Conservation (phyloP, 2,329 filamentous ascomycete genomes). For the Leptodontidium sp. region DNA sequence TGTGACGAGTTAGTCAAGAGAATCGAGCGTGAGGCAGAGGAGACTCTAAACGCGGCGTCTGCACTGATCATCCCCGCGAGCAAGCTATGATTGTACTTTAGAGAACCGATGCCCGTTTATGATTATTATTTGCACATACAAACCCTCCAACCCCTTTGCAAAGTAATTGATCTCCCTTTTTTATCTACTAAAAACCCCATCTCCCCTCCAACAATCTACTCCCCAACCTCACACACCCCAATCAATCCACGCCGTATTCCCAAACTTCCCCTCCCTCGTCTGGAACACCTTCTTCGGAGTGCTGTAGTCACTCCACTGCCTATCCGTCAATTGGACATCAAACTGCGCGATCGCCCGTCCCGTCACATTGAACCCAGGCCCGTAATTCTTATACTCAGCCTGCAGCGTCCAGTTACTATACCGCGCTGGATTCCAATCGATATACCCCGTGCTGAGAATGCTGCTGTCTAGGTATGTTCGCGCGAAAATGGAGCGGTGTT, state of each 20-base stretch:
- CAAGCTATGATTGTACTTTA: slow-evolving; percentile 53
- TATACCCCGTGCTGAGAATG: slow-evolving; percentile 58
- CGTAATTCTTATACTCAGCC: slow-evolving; percentile 60
- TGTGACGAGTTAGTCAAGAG: slow-evolving; percentile 73
- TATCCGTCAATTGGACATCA: slow-evolving; percentile 34
- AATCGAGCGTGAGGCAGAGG: slow-evolving; percentile 80
- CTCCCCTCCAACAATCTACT: neutral
- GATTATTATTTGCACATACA: neutral
- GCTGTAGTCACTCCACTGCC: slow-evolving; percentile 32
- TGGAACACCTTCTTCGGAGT: slow-evolving; percentile 38
- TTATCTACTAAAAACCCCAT: neutral
- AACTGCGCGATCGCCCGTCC: slow-evolving; percentile 46
- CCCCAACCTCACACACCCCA: slow-evolving; percentile 26
- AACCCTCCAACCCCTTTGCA: no score
- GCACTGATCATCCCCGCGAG: slow-evolving; percentile 62
- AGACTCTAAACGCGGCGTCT: slow-evolving; percentile 67
- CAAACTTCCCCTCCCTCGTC: slow-evolving; percentile 35
- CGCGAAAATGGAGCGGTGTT: slow-evolving; percentile 60
- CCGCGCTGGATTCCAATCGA: slow-evolving; percentile 52
- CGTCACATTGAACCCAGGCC: slow-evolving; percentile 59
- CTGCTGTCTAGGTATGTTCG: slow-evolving; percentile 58
- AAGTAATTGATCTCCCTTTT: neutral
- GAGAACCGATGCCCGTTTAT: slow-evolving; percentile 2
- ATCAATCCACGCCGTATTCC: slow-evolving; percentile 41
- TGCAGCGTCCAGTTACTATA: slow-evolving; percentile 54